Conservation (phyloP, 176 grass and related monocot genomes). For the Dactylis glomerata region DNA sequence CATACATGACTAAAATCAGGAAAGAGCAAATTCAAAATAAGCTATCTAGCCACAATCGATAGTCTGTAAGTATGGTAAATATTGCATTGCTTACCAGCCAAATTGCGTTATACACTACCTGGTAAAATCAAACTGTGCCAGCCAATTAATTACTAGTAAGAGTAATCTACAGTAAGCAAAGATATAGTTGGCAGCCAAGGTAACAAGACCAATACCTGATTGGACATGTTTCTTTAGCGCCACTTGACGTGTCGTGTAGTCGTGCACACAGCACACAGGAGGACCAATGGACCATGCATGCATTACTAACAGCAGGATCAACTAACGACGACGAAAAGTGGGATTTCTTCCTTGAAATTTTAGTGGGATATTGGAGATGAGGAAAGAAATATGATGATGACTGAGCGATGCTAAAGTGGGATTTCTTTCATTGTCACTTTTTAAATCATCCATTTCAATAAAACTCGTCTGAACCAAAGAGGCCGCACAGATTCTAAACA, state of each 20-base stretch:
- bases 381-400: neutral
- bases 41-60: neutral
- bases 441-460: neutral
- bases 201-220: slow-evolving; percentile 5
- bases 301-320: slow-evolving; percentile 12
- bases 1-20: neutral
- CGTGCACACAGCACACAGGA: neutral
- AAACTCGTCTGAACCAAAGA: neutral
- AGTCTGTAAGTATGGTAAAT: too few species aligned
- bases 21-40: neutral
- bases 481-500: neutral
- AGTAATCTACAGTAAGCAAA: neutral
- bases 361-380: neutral
- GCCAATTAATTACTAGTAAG: neutral
- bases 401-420: neutral
- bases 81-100: neutral
- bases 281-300: slow-evolving; percentile 21
- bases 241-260: neutral
- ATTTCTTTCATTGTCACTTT: neutral
- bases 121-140: neutral
- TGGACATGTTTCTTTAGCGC: neutral
- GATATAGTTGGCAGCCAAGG: neutral
- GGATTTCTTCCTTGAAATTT: neutral
- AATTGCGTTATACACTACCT: neutral
- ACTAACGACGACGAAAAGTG: neutral